phyloP scores from a whole-genome alignment of 2,329 filamentous ascomycete genomes.

The Hypoxylon rubiginosum region DNA sequence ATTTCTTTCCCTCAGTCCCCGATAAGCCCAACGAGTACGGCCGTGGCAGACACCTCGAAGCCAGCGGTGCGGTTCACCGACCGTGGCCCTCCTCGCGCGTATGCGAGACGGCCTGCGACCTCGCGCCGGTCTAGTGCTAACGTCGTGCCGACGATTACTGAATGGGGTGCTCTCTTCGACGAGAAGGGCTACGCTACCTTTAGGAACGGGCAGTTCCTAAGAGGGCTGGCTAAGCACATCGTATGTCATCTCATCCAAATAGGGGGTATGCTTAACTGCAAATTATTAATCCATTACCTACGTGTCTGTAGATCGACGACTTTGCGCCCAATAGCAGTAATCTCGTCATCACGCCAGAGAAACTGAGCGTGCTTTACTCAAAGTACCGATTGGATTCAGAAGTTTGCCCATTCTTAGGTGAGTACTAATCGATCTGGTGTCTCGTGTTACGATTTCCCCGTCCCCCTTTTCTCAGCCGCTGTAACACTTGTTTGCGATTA shows the following conservation, averaged over 20 bases:
- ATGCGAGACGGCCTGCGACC: slow-evolving; percentile 22
- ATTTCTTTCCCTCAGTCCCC: slow-evolving; percentile 11
- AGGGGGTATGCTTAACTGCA: background rate
- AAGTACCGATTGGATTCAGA: slow-evolving; percentile 75
- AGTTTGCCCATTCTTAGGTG: slow-evolving; percentile 76
- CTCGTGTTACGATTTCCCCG: slow-evolving; percentile 14
- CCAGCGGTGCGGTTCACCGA: slow-evolving; percentile 42
- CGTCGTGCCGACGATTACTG: slow-evolving; percentile 22
- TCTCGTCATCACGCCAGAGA: slow-evolving; percentile 80
- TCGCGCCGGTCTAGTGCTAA: slow-evolving; percentile 28
- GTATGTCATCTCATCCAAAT: slow-evolving; percentile 59
- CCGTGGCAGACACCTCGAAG: slow-evolving; percentile 17
- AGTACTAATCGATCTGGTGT: slow-evolving; percentile 44
- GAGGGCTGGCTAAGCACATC: slow-evolving; percentile 80
- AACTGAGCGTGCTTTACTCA: slow-evolving; percentile 80
- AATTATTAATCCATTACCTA: background rate
- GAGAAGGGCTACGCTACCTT: slow-evolving; percentile 74
- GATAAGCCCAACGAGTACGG: slow-evolving; percentile 3
- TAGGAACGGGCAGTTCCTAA: slow-evolving; percentile 77
- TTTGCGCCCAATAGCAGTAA: slow-evolving; percentile 75
- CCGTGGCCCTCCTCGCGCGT: slow-evolving; percentile 34
- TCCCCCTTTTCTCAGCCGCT: background rate
- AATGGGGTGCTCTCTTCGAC: slow-evolving; percentile 84
- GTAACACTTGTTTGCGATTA: background rate
- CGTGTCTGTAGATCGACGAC: slow-evolving; percentile 70